Percentiles rank a stretch among this genome's conserved stretches.
Evolutionary conservation across 495 filamentous ascomycete genomes (phyloP).

Genomic region (Hyaloscypha variabilis): DNA sequence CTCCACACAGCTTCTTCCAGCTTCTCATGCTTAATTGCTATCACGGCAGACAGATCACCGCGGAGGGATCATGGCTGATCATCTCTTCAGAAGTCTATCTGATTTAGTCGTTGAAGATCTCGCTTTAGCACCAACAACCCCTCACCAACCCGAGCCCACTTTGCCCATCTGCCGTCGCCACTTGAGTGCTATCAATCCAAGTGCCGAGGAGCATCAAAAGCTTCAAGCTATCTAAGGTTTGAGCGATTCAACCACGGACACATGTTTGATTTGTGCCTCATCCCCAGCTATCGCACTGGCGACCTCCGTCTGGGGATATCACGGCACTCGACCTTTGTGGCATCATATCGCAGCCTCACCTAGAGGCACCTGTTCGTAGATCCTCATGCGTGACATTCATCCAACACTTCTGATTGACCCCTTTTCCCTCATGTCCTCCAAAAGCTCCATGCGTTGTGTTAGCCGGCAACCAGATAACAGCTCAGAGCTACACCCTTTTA

Average conservation of each 20-base stretch:
- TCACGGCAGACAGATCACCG: background rate
- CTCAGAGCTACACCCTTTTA: conserved; percentile 23
- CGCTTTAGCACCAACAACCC: conserved; percentile 11
- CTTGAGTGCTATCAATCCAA: conserved; percentile 14
- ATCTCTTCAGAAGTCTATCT: conserved; percentile 15
- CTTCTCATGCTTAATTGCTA: background rate
- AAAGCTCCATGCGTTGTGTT: background rate
- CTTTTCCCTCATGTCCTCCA: background rate
- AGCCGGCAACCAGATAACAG: background rate
- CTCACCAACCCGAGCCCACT: conserved; percentile 10
- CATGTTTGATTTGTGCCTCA: background rate
- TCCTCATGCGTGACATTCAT: conserved; percentile 24
- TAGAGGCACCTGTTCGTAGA: background rate
- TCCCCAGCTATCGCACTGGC: background rate
- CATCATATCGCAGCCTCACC: background rate
- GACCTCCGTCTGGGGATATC: background rate
- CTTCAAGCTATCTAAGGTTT: background rate
- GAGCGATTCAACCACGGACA: background rate
- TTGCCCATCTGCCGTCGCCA: conserved; percentile 23
- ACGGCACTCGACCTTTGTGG: conserved; percentile 8
- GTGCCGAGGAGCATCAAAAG: conserved; percentile 20
- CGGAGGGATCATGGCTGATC: background rate
- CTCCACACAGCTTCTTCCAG: background rate
- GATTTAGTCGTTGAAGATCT: background rate
- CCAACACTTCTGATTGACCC: conserved; percentile 12